Evolutionary conservation across 176 grass and related monocot genomes (phyloP).

Genomic region (Rhipidocladum racemiflorum): DNA sequence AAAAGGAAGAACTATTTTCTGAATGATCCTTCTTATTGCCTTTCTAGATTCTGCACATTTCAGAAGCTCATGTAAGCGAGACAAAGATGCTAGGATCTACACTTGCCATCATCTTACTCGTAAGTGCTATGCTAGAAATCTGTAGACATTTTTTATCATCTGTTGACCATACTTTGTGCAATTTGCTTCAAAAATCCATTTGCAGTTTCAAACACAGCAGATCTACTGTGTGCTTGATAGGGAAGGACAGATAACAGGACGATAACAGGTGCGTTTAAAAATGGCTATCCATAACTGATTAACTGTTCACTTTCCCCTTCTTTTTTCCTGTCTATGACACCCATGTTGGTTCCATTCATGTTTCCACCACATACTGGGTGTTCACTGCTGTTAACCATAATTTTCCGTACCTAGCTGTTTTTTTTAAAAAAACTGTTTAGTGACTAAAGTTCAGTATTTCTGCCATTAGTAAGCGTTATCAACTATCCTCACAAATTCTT

Average conservation of each 20-base stretch:
- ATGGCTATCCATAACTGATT: background rate
- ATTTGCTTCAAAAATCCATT: slow-evolving; percentile 7
- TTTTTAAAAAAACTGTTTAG: too few species aligned
- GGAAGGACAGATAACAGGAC: slow-evolving; percentile 41
- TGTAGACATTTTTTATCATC: background rate
- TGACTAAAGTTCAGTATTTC: too few species aligned
- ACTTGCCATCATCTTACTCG: slow-evolving; percentile 47
- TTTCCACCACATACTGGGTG: too few species aligned
- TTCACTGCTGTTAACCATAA: too few species aligned
- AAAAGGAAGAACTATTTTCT: background rate
- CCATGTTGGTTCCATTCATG: too few species aligned
- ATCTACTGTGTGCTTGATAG: too few species aligned
- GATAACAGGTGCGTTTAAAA: slow-evolving; percentile 40
- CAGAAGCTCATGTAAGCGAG: slow-evolving; percentile 12
- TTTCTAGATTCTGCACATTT: slow-evolving; percentile 61
- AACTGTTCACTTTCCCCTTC: background rate
- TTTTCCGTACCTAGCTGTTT: too few species aligned
- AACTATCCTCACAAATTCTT: too few species aligned
- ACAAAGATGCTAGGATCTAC: slow-evolving; percentile 66
- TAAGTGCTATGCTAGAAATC: slow-evolving; percentile 29
- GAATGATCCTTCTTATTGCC: background rate
- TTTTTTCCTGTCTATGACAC: too few species aligned
- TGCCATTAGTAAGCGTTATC: too few species aligned
- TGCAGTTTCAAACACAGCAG: slow-evolving; percentile 62
- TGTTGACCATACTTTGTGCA: slow-evolving; percentile 10